Evolutionary conservation across 148 eudicot species (phyloP), one percentile per base, ranked within the genome.

Genomic region (Linanthus parryae): DNA sequence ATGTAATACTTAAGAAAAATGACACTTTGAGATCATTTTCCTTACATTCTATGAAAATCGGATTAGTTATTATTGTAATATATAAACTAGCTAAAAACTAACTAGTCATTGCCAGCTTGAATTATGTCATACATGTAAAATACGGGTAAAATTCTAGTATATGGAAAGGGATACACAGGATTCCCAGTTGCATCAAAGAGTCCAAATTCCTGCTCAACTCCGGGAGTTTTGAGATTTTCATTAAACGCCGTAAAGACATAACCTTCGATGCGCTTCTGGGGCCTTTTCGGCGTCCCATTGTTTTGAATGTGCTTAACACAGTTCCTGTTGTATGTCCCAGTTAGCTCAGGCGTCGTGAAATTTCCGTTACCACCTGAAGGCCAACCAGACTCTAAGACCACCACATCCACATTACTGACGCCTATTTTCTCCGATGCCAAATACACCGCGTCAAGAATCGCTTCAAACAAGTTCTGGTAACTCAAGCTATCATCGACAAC

Each of bases 141-240:
- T n/a, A n/a, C n/a, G n/a, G n/a, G n/a, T n/a, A n/a, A n/a, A n/a
- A n/a, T n/a, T n/a, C n/a, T n/a, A n/a, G n/a, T n/a, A n/a, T n/a
- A n/a, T n/a, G n/a, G n/a, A 38, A 39, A 39, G 4, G 44, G 44
- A 39, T 74, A 77, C 34, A 74, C 75, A 5, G 55, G 63, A 27
- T 54, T 57, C 36, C 39, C 51, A 62, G 70, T 69, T 3, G 69
- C 52, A 44, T 23, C 38, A 44, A 67, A 78, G 15, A 78, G 17
- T 2, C 83, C 82, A 53, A 69, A 82, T 38, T 79, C 76, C 58
- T 58, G 72, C 73, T 85, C 95, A 25, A 63, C 12, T 21, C 63
- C 77, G 0, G 66, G 73, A 5, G 15, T 36, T 21, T 49, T 74
- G 7, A 33, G 43, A 54, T 72, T 66, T 58, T 85, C 95, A 48